Percentiles rank a stretch among this genome's conserved stretches.
Evolutionary conservation across 148 eudicot genomes (phyloP).

Genomic region (Polygonum maritimum): DNA sequence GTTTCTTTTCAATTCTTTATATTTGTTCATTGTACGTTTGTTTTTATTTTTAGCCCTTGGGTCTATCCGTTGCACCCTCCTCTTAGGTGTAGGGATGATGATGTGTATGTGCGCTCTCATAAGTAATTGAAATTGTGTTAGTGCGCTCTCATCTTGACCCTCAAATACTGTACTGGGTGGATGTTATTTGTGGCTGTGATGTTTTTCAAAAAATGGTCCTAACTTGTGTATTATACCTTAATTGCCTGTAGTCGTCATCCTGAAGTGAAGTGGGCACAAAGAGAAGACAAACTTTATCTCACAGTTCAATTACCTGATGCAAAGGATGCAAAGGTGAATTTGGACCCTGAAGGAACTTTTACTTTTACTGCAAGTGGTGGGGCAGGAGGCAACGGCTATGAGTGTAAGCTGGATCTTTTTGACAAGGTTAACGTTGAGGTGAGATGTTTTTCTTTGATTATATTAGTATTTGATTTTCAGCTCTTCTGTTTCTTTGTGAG

Average conservation of each 20-base stretch:
- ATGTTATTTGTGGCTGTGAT: no score
- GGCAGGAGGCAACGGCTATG: slow-evolving; percentile 47
- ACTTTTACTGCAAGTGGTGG: slow-evolving; percentile 72
- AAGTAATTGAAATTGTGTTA: no score
- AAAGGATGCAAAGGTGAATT: slow-evolving; percentile 68
- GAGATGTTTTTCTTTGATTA: slow-evolving; percentile 9
- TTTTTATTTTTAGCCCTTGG: no score
- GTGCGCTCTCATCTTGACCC: no score
- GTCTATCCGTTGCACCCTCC: no score
- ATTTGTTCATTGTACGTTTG: no score
- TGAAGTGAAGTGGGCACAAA: slow-evolving; percentile 94
- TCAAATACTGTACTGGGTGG: no score
- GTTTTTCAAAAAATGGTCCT: neutral
- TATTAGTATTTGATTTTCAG: neutral
- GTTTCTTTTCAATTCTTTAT: no score
- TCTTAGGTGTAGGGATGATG: no score
- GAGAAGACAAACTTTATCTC: slow-evolving; percentile 67
- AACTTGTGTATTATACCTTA: neutral
- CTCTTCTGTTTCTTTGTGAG: neutral
- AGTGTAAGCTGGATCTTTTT: slow-evolving; percentile 62
- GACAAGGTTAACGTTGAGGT: slow-evolving; percentile 94
- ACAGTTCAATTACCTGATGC: slow-evolving; percentile 84
- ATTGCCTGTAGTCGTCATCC: slow-evolving; percentile 65
- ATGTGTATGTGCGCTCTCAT: no score
- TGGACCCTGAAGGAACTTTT: slow-evolving; percentile 77